A percentile compares a stretch with the other conserved stretches of the same genome.
Evolutionary conservation across 257 asterid genomes (phyloP).

Genomic region (Vinca minor): DNA sequence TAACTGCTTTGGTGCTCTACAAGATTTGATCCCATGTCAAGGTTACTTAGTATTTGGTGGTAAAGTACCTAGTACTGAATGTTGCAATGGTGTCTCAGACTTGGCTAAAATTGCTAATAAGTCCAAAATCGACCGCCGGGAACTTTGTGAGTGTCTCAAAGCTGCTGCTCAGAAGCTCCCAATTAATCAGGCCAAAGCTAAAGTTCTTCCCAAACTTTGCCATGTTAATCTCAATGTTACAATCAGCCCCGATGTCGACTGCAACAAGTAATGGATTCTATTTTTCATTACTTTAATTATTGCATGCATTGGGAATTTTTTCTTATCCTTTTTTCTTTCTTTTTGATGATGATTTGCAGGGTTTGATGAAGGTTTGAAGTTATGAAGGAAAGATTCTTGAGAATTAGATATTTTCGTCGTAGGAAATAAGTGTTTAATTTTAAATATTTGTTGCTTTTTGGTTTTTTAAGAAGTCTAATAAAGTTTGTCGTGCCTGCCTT

Average conservation of each 20-base stretch:
- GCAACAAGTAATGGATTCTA: no score
- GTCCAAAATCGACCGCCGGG: neutral
- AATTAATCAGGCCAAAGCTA: neutral
- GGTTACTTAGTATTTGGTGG: neutral
- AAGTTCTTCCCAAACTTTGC: neutral
- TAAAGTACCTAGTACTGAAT: neutral
- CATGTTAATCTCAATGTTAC: neutral
- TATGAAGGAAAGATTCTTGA: no score
- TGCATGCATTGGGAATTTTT: no score
- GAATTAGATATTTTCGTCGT: no score
- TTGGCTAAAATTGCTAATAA: neutral
- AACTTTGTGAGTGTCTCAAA: neutral
- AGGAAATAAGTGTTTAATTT: no score
- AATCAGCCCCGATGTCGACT: neutral
- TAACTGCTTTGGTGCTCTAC: neutral
- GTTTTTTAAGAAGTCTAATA: no score
- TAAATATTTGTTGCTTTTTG: no score
- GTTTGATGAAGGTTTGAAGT: no score
- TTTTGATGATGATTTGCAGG: no score
- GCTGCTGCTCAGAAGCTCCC: neutral
- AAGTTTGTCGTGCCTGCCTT: no score
- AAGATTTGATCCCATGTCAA: neutral
- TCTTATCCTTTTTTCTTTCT: no score
- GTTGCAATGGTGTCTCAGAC: neutral
- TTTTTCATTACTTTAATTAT: no score